These are phyloP conservation scores for Drosera spatulata DNA, from an alignment of 179 eudicot species.

Conservation along the genomic window DNA sequence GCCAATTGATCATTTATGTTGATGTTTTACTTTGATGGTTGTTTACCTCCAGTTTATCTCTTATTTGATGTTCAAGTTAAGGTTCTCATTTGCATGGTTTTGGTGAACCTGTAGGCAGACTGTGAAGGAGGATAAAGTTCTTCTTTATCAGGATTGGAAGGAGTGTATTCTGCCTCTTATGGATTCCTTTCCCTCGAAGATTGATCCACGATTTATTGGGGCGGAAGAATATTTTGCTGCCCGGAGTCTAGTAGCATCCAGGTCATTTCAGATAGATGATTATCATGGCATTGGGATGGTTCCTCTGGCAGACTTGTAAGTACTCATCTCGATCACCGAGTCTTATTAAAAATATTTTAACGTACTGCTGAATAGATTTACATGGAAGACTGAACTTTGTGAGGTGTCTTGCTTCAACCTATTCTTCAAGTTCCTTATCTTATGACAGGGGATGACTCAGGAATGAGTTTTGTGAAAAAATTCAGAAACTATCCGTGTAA, in stretches of 20 bases:
- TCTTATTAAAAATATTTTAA: too few relatives aligned
- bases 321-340: background rate
- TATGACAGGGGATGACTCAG: too few relatives aligned
- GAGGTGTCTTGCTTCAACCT: too few relatives aligned
- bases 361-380: too few relatives aligned
- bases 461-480: too few relatives aligned
- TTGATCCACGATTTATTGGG: constrained; percentile 52
- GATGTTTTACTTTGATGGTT: too few relatives aligned
- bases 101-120: constrained; percentile 46
- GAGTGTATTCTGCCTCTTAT: constrained; percentile 65
- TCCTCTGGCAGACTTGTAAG: constrained; percentile 95
- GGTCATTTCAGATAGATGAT: constrained; percentile 85
- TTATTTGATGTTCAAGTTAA: too few relatives aligned
- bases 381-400: too few relatives aligned
- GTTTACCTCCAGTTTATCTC: too few relatives aligned
- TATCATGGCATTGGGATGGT: constrained; percentile 90
- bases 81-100: background rate
- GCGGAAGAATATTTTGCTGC: constrained; percentile 78
- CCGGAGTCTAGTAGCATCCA: constrained; percentile 82
- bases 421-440: too few relatives aligned
- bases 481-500: too few relatives aligned
- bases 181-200: constrained; percentile 23
- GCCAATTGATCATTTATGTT: too few relatives aligned
- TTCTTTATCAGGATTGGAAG: constrained; percentile 71
- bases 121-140: constrained; percentile 70